Percentiles rank a stretch among this genome's conserved stretches.
phyloP scores from a whole-genome alignment of 2,329 filamentous ascomycete genomes.

The Berkeleyomyces rouxiae region DNA sequence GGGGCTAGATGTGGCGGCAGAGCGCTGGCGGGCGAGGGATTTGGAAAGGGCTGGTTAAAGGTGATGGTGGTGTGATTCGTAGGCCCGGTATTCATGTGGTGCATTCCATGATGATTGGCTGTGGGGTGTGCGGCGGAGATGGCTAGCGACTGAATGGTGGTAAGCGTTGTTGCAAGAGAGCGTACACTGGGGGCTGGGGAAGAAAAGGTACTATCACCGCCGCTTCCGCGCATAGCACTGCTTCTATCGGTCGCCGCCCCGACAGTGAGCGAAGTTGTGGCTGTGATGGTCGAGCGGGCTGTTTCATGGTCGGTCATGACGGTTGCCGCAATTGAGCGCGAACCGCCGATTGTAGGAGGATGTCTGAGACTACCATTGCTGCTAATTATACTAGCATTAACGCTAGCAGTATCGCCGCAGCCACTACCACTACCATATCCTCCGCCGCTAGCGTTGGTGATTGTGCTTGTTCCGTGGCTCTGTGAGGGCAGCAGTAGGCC shows the following conservation, averaged over 20 bases:
- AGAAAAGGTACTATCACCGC: slow-evolving; percentile 62
- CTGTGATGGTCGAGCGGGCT: slow-evolving; percentile 51
- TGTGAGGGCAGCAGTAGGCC: slow-evolving; percentile 17
- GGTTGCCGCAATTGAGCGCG: slow-evolving; percentile 61
- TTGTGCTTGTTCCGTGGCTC: slow-evolving; percentile 26
- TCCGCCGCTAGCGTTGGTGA: slow-evolving; percentile 40
- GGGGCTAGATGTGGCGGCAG: slow-evolving; percentile 54
- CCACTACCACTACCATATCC: slow-evolving; percentile 21
- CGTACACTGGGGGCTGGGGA: slow-evolving; percentile 67
- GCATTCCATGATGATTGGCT: slow-evolving; percentile 25
- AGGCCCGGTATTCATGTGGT: slow-evolving; percentile 25
- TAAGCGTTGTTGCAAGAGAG: slow-evolving; percentile 68
- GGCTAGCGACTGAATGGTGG: slow-evolving; percentile 61
- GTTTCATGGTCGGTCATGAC: slow-evolving; percentile 71
- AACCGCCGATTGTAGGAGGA: slow-evolving; percentile 33
- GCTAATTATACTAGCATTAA: slow-evolving; percentile 12
- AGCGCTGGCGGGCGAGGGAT: slow-evolving; percentile 48
- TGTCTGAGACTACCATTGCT: slow-evolving; percentile 22
- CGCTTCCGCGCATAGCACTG: slow-evolving; percentile 35
- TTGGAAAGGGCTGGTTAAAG: slow-evolving; percentile 50
- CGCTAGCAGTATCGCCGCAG: slow-evolving; percentile 7
- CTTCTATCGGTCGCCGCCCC: slow-evolving; percentile 42
- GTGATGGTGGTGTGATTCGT: slow-evolving; percentile 26
- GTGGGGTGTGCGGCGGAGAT: slow-evolving; percentile 17
- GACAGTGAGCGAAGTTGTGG: slow-evolving; percentile 50